Evolutionary conservation across 2,329 filamentous ascomycete genomes (phyloP), one percentile per base, ranked within the genome.

Genomic region (Claviceps arundinis): DNA sequence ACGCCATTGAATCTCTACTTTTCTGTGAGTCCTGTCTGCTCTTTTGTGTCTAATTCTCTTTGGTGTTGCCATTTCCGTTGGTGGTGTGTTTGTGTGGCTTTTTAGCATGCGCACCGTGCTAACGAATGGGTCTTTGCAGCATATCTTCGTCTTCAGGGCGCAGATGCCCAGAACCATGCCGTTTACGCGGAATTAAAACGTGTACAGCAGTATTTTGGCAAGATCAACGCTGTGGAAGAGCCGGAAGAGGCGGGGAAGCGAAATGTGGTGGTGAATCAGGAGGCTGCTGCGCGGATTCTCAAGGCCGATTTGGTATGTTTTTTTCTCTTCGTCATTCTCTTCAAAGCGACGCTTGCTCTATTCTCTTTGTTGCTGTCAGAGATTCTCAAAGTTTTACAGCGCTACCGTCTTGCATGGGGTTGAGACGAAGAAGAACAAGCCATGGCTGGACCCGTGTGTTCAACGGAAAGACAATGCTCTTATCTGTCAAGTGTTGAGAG

Each of bases 191-290:
- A 98, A 71, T 77, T 98, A 56, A 84, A 81, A 54, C 82, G 93
- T 52, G 84, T 97, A 51, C 89, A 84, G 67, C 85, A 89, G 64
- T 97, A 97, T 68, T 95, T 95, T 69, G 81, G 80, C 54, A 98
- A 97, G 72, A 91, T 97, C 65, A 88, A 93, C 63, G 73, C 75
- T 14, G 77, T 81, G 3, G 89, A 96, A 67, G 76, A 73, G 6
- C 77, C 79, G 1, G 75, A 77, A 3, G 67, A 71, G 50, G 73
- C 80, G 61, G 67, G 71, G 50, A 73, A 80, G 61, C 75, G 77
- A 37, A 72, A 67, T 43, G 62, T 69, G 55, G 76, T 71, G 1
- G 70, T 87, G 56, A 80, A 96, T 63, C 90, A 86, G 60, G 79
- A 81, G 57, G 90, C 89, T 5, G 87, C 88, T 14, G 81, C 79